Evolutionary conservation across 2,329 filamentous ascomycete genomes (phyloP).

Genomic region (Botrytis medusae): DNA sequence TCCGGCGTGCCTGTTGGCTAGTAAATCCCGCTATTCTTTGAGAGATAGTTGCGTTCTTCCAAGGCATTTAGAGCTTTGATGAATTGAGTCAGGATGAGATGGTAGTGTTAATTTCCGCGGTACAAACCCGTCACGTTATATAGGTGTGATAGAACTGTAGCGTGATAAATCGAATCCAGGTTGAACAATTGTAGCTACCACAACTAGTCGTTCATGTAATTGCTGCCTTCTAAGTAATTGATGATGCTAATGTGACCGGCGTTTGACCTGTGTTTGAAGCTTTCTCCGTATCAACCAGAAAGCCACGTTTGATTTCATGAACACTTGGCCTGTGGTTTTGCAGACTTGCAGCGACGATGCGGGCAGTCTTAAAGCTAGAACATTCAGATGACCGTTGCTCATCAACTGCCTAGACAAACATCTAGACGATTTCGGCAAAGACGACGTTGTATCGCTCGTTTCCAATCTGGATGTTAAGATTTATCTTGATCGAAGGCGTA

Average conservation of each 20-base stretch:
- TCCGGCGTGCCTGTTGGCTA: not conserved
- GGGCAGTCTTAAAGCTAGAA: slow-evolving; percentile 6
- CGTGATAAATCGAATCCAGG: not conserved
- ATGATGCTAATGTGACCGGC: not conserved
- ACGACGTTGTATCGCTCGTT: not conserved
- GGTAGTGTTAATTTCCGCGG: not conserved
- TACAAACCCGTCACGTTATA: not conserved
- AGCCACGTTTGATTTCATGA: not conserved
- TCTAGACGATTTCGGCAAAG: not conserved
- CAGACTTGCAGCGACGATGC: not conserved
- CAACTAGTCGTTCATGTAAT: not conserved
- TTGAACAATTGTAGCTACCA: too few species aligned
- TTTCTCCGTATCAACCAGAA: not conserved
- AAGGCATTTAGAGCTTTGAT: not conserved
- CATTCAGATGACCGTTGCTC: not conserved
- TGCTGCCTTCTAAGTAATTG: not conserved
- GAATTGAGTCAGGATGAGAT: not conserved
- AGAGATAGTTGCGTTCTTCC: not conserved
- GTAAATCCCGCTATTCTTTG: not conserved
- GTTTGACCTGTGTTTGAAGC: not conserved
- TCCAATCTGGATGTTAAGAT: not conserved
- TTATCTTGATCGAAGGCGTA: not conserved
- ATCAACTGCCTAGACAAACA: not conserved
- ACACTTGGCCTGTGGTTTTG: slow-evolving; percentile 14
- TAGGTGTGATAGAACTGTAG: not conserved